A percentile compares a stretch with the other conserved stretches of the same genome.
Conservation (phyloP, 1,284 basidiomycete species). For the Mycosarcoma maydis region DNA sequence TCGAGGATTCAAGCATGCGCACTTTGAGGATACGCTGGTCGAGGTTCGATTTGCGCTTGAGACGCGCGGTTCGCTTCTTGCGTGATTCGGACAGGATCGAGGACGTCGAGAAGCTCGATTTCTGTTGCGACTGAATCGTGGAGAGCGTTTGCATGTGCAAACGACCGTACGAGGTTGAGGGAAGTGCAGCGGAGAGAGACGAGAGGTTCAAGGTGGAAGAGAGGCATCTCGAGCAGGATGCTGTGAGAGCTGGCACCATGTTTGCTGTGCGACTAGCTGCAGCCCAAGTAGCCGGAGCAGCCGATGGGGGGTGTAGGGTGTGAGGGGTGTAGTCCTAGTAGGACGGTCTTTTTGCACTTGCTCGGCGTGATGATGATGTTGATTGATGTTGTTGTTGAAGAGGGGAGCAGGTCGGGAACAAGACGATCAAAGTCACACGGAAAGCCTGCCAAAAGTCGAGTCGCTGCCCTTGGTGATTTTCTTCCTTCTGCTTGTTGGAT, state of each 20-base stretch:
- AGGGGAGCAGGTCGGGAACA: no score
- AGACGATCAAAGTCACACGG: not conserved
- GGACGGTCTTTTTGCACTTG: no score
- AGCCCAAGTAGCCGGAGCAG: not conserved
- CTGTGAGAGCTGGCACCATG: constrained; percentile 27
- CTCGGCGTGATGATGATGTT: constrained; percentile 7
- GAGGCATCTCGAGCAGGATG: constrained; percentile 34
- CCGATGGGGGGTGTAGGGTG: no score
- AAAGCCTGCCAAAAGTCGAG: not conserved
- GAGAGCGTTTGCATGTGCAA: constrained; percentile 8
- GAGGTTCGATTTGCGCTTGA: constrained; percentile 65
- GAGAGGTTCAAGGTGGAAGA: constrained; percentile 21
- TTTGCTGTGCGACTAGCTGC: constrained; percentile 4
- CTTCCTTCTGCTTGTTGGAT: not conserved
- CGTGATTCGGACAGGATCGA: constrained; percentile 43
- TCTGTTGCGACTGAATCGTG: constrained; percentile 8
- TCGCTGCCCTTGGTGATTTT: no score
- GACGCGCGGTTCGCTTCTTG: constrained; percentile 48
- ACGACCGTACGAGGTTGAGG: constrained; percentile 28
- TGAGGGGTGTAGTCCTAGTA: no score
- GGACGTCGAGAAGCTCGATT: constrained; percentile 41
- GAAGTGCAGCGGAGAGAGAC: constrained; percentile 22
- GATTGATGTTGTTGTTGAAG: no score
- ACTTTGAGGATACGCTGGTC: constrained; percentile 61
- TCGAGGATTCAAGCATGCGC: constrained; percentile 66